Evolutionary conservation across 176 grass and related monocot species (phyloP), one percentile per base, ranked within the genome.

Genomic region (Cenchrus fungigraminus): DNA sequence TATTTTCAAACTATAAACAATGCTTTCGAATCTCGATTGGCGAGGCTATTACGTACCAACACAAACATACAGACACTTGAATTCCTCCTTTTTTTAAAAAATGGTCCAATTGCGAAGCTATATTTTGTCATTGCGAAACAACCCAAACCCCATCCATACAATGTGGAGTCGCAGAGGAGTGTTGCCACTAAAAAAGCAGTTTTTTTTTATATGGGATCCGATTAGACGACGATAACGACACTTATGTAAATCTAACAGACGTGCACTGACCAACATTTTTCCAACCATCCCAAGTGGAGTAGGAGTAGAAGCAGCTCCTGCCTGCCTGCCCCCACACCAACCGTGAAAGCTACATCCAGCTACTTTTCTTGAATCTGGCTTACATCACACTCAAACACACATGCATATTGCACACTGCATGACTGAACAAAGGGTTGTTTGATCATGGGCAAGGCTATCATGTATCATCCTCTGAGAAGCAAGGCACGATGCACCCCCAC

Each of bases 311-410:
- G 51, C 65, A 44, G 34, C 79, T 70, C 3, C 14, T 12, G 28
- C 25, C 63, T 3, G 25, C 66, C 65, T 54, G 53, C 55, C 67
- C 55, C 81, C 84, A 90, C 84, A 90, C 59, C 84, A 79, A 79
- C 88, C 79, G 19, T 73, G 88, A 86, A 62, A 82, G 84, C 73
- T 49, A 17, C 49, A 15, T 70, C 16, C 46, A 86, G 34, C 79
- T 68, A 90, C 84, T 75, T 87, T 75, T 37, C 68, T 60, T 57
- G n/a, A n/a, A 51, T 68, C 59, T 80, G 79, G 52, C 62, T 83
- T 90, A 37, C 84, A 86, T 86, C 88, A n/a, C 79, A 86, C 88
- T 82, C 78, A 57, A 86, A 71, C 58, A 55, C 16, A 11, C 17
- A 46, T 46, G 45, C 45, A 45, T 5, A 7, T 45, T 2, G 31